These are phyloP conservation scores for Microstegium vimineum DNA, from an alignment of 176 grass and related monocot species.

Conservation along the genomic window DNA sequence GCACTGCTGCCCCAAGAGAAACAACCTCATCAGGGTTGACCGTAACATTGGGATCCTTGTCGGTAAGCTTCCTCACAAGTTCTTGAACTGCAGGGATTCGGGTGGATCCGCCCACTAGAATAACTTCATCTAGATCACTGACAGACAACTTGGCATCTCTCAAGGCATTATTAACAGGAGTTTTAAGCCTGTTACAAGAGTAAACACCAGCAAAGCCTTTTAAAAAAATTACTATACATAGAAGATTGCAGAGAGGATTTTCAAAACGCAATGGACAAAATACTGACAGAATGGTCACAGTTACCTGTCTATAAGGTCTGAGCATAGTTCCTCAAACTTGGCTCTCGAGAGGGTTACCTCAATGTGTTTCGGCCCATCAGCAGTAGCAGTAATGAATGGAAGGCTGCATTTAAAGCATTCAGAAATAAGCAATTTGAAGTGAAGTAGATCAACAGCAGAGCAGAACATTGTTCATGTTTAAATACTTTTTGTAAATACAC, in stretches of 20 bases:
- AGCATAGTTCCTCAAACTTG: conserved; percentile 97
- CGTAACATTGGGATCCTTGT: conserved; percentile 98
- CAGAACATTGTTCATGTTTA: neutral
- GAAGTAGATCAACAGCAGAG: neutral
- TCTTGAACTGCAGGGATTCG: conserved; percentile 94
- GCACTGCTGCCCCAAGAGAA: conserved; percentile 91
- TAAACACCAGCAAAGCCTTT: neutral
- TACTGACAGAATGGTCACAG: neutral
- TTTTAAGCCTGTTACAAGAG: conserved; percentile 63
- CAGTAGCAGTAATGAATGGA: conserved; percentile 87
- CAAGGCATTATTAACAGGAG: conserved; percentile 80
- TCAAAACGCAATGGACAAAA: neutral
- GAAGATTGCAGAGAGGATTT: conserved; percentile 1
- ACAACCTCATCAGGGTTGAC: conserved; percentile 99
- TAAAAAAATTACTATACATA: neutral
- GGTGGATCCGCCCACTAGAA: conserved; percentile 97
- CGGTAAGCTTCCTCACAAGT: conserved; percentile 81
- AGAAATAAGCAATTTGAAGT: conserved; percentile 3
- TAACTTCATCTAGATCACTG: conserved; percentile 87
- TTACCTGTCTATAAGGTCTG: conserved; percentile 93
- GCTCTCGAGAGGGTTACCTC: conserved; percentile 84
- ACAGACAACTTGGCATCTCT: conserved; percentile 88
- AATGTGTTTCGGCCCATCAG: conserved; percentile 96
- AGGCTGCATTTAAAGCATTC: conserved; percentile 47
- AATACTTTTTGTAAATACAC: neutral